Base-by-base conservation (phyloP, 345 rosid genomes). In the Camelina hispida region DNA sequence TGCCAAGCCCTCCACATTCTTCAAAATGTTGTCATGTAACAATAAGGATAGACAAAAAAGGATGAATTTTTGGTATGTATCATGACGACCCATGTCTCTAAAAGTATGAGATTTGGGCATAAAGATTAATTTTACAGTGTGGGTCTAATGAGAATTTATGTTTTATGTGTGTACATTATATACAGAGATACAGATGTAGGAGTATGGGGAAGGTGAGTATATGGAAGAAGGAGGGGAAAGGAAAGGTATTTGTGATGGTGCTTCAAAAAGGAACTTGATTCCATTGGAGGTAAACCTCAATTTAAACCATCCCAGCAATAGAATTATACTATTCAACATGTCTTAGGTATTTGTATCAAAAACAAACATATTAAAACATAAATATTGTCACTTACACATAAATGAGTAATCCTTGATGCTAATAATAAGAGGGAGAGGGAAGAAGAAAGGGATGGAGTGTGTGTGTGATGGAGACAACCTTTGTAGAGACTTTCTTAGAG, bases 1-100 rank as follows among this genome's bases (percentile, higher is more conserved):
- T 18, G 86, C 97, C 60, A 95, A 72, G 52, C 93, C 96, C n/a
- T 25, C 58, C 8, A 75, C 90, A 17, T 76, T 82, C 30, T 77
- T 80, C 7, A 58, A 57, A 62, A 62, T 11, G 10, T 23, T 67
- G 7, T 53, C 0, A 59, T 79, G 43, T 34, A 68, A 42, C 30
- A 85, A 16, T 50, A 82, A 13, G 32, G 82, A 59, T 37, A 82
- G 23, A 40, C 42, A 69, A 20, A 60, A 65, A 32, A 79, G 54
- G 40, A 38, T 58, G 57, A 20, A 38, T 47, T 9, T 44, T 40
- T 48, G 23, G 50, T 35, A 52, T 12, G 44, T 61, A 59, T 61
- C 44, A 67, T 60, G 17, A 72, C 11, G 18, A 60, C 82, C 77
- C 89, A 84, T 87, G 6, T 76, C 70, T 57, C 6, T 50, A 14